Evolutionary conservation across 2,329 filamentous ascomycete genomes (phyloP), one percentile per base, ranked within the genome.

Genomic region (Parasarocladium wereldwijsianum): DNA sequence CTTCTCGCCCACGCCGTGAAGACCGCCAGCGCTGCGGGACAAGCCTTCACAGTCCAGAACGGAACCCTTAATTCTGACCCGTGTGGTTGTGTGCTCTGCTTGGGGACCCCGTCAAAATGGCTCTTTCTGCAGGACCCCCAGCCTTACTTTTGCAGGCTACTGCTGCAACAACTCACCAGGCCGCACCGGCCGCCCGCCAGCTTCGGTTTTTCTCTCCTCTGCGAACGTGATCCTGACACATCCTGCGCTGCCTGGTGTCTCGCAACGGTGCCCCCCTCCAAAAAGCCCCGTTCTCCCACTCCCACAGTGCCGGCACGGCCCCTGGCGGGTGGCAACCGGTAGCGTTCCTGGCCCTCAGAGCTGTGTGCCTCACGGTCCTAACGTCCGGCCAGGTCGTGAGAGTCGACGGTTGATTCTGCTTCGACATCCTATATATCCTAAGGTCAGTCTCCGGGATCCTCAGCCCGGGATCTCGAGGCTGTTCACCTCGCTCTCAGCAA

Each of bases 61-160:
- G 26, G 20, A 26, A 26, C 14, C 22, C 23, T 21, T 31, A 24
- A 45, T 45, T 43, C 44, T 36, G 41, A 35, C 39, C 42, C 40
- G 32, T 39, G n/a, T n/a, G n/a, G n/a, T n/a, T n/a, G n/a, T n/a
- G n/a, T n/a, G n/a, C n/a, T n/a, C n/a, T n/a, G n/a, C n/a, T n/a
- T n/a, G n/a, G n/a, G n/a, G n/a, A n/a, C n/a, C n/a, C 39, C 34
- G 37, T 46, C 46, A 47, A 49, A 50, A 49, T 49, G 43, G 38
- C 43, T 42, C 43, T 28, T 20, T 17, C 12, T 32, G 22, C 24
- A 13, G 17, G 15, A 11, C 16, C 17, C 11, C 8, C 19, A 12
- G 23, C n/a, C 13, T 13, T 32, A 12, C 21, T 32, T 24, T 21
- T 34, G 19, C 24, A 19, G 12, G 26, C 20, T 25, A 20, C 26